Percentiles rank a stretch among this genome's conserved stretches.
Conservation (phyloP, 768 basidiomycete species). For the Serendipita sp. region DNA sequence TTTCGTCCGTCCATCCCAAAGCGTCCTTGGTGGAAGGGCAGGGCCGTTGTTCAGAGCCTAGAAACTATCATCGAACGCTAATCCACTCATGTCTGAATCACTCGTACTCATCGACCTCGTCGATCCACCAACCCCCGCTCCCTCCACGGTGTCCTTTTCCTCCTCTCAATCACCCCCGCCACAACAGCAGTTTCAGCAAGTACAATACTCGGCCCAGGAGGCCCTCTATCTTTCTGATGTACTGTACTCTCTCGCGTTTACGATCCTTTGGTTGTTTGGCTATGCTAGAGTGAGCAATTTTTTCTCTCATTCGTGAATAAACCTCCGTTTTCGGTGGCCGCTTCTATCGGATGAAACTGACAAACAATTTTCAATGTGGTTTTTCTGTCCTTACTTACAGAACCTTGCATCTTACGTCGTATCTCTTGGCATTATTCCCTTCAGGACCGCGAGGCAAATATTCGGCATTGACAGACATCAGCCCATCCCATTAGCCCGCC, state of each 20-base stretch:
- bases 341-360: neutral
- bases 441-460: neutral
- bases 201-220: neutral
- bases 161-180: neutral
- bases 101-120: neutral
- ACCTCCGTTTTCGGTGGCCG: neutral
- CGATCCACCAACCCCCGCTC: neutral
- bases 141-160: neutral
- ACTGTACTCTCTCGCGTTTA: neutral
- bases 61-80: no score
- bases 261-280: constrained; percentile 1
- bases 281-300: neutral
- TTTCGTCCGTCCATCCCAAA: no score
- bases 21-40: no score
- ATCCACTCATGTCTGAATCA: no score
- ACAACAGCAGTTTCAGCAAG: neutral
- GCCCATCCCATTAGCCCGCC: neutral
- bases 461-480: neutral
- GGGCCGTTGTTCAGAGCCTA: no score
- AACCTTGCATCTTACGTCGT: constrained; percentile 3
- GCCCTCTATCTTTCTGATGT: neutral
- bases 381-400: neutral
- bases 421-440: neutral
- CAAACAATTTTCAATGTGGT: neutral
- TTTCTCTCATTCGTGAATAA: neutral